Evolutionary conservation across 2,329 filamentous ascomycete species (phyloP).

Genomic region (Tolypocladium endophyticum): DNA sequence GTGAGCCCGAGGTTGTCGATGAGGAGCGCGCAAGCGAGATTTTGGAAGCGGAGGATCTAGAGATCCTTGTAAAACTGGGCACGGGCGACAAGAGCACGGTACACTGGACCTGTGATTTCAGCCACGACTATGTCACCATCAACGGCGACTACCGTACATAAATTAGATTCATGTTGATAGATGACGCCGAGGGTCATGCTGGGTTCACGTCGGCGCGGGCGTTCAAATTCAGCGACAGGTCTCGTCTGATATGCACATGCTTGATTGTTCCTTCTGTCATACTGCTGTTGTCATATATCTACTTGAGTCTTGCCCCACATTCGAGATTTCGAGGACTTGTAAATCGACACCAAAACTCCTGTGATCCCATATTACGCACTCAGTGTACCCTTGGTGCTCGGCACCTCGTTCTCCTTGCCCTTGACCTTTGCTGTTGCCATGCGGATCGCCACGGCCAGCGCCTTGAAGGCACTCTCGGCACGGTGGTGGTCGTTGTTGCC

Average conservation of each 20-base stretch:
- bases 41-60: slow-evolving; percentile 64
- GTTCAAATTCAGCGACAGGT: not conserved
- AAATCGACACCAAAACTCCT: not conserved
- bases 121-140: slow-evolving; percentile 66
- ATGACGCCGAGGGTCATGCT: not conserved
- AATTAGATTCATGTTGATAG: not conserved
- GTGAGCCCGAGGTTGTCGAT: slow-evolving; percentile 71
- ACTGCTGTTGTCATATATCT: not conserved
- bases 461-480: slow-evolving; percentile 96
- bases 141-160: slow-evolving; percentile 60
- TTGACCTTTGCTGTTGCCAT: slow-evolving; percentile 64
- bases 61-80: slow-evolving; percentile 65
- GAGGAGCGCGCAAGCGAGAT: slow-evolving; percentile 70
- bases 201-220: not conserved
- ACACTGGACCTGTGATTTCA: slow-evolving; percentile 82
- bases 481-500: slow-evolving; percentile 94
- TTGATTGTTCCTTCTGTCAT: not conserved
- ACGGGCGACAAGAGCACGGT: slow-evolving; percentile 58
- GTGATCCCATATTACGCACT: slow-evolving; percentile 33
- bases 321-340: not conserved
- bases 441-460: slow-evolving; percentile 75
- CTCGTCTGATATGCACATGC: not conserved
- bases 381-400: slow-evolving; percentile 91
- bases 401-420: slow-evolving; percentile 82
- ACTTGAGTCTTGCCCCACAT: not conserved